phyloP scores from a whole-genome alignment of 2,329 filamentous ascomycete species.

The Scopulariopsis brevicaulis region DNA sequence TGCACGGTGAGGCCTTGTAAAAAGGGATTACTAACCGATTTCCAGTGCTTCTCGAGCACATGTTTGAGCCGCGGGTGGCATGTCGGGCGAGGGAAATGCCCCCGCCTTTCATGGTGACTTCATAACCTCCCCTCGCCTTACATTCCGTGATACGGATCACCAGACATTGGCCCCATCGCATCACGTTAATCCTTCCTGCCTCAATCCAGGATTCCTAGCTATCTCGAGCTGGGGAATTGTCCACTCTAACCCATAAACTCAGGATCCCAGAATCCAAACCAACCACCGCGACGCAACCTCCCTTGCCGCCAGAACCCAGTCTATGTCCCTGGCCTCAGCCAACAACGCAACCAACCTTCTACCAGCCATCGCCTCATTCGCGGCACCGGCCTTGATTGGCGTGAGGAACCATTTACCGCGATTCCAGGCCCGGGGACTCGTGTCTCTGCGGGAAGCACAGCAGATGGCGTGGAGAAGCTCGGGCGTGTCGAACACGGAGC shows the following conservation, averaged over 20 bases:
- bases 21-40: not conserved
- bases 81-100: not conserved
- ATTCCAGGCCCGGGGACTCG: conserved; percentile 10
- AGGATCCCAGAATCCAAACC: not conserved
- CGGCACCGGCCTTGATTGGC: not conserved
- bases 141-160: not conserved
- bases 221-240: not conserved
- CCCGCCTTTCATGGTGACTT: not conserved
- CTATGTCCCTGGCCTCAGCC: not conserved
- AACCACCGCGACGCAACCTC: not conserved
- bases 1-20: not conserved
- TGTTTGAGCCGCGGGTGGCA: not conserved
- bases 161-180: not conserved
- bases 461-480: conserved; percentile 86
- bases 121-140: not conserved
- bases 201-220: not conserved
- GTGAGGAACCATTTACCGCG: not conserved
- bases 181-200: not conserved
- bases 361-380: not conserved
- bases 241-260: not conserved
- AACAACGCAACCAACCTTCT: not conserved
- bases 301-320: not conserved
- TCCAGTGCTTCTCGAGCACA: not conserved
- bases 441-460: not conserved
- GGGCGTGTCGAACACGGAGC: conserved; percentile 59